phyloP scores from a whole-genome alignment of 306 rosid genomes.

The Notholithocarpus densiflorus region DNA sequence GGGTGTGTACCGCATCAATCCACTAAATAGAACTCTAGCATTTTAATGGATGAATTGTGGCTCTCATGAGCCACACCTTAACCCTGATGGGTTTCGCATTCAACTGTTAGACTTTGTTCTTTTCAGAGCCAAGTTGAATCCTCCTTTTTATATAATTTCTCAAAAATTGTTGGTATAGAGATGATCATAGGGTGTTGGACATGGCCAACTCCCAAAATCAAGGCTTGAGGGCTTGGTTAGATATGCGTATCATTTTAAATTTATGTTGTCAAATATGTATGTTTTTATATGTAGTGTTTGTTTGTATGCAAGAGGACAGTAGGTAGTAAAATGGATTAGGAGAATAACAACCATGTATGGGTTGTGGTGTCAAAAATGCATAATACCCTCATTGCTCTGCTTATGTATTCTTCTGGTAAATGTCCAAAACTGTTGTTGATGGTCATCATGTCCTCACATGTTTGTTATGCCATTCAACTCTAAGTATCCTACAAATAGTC shows the following conservation, averaged over 20 bases:
- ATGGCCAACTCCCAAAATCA: neutral
- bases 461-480: neutral
- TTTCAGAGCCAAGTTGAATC: neutral
- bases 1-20: neutral
- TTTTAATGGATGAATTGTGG: neutral
- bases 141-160: neutral
- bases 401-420: neutral
- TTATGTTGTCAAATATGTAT: neutral
- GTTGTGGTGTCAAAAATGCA: neutral
- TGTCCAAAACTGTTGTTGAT: neutral
- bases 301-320: neutral
- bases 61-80: neutral
- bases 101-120: neutral
- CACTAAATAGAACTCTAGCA: neutral
- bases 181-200: neutral
- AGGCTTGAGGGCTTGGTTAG: neutral
- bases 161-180: neutral
- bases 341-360: neutral
- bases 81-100: neutral
- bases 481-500: neutral
- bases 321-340: neutral
- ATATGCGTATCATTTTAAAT: neutral
- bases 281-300: neutral
- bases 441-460: neutral
- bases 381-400: too few relatives aligned